Evolutionary conservation across 2,329 filamentous ascomycete species (phyloP).

Genomic region (Raffaelea albimanens): DNA sequence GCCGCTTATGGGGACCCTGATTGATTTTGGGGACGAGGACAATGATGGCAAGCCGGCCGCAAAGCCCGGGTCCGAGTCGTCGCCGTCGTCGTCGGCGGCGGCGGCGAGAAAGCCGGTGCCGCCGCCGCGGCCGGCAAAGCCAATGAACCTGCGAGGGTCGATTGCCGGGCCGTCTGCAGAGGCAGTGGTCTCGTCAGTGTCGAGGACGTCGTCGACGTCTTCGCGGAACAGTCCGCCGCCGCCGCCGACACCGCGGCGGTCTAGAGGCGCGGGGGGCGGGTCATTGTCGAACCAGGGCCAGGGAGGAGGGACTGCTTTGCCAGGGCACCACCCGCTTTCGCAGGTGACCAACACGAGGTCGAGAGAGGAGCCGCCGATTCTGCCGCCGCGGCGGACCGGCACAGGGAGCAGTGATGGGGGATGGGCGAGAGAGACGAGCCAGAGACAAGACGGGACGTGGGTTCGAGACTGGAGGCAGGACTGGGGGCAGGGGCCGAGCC

Average conservation of each 20-base stretch:
- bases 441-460: too few relatives aligned
- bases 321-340: background rate
- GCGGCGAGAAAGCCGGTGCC: constrained; percentile 24
- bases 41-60: constrained; percentile 11
- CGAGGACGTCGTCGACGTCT: background rate
- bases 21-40: constrained; percentile 49
- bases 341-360: background rate
- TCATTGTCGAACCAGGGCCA: background rate
- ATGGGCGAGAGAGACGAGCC: too few relatives aligned
- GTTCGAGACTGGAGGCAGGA: too few relatives aligned
- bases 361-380: background rate
- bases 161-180: constrained; percentile 19
- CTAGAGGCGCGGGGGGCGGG: background rate
- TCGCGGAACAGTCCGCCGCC: background rate
- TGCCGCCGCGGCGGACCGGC: constrained; percentile 1
- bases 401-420: background rate
- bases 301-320: too few relatives aligned
- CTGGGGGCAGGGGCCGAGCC: too few relatives aligned
- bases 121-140: constrained; percentile 50
- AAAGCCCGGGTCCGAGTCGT: background rate
- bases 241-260: constrained; percentile 7
- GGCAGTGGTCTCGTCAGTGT: constrained; percentile 7
- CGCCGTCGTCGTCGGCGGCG: background rate
- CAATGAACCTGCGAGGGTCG: constrained; percentile 39
- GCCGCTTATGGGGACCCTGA: constrained; percentile 46